Percentiles rank a stretch among this genome's conserved stretches.
Conservation (phyloP, 805 yeast genomes). For the Yamadazyma endophytica region DNA sequence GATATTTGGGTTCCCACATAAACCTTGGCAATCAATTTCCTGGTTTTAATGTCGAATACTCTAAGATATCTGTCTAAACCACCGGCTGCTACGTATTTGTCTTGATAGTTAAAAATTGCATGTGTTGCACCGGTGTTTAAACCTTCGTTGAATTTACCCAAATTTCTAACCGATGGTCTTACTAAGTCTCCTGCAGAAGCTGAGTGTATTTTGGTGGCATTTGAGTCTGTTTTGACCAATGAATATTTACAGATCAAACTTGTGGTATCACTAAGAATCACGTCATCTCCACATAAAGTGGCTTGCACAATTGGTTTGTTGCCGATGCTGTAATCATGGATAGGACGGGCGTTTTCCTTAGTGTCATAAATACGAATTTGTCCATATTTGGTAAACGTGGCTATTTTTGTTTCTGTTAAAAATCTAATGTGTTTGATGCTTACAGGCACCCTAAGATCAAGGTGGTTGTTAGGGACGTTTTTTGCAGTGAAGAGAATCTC, state of each 20-base stretch:
- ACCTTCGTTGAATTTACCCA: constrained; percentile 58
- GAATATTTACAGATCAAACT: constrained; percentile 56
- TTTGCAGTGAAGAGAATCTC: constrained; percentile 61
- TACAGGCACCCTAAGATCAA: constrained; percentile 79
- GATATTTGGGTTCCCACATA: constrained; percentile 71
- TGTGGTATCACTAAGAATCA: constrained; percentile 72
- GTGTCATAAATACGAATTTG: constrained; percentile 74
- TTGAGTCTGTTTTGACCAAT: constrained; percentile 28
- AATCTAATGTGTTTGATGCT: constrained; percentile 65
- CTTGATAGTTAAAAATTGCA: constrained; percentile 47
- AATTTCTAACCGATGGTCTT: constrained; percentile 44
- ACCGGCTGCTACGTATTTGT: constrained; percentile 61
- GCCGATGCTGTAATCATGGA: constrained; percentile 48
- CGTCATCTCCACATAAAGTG: constrained; percentile 34
- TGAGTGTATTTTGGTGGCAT: constrained; percentile 32
- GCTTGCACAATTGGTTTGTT: constrained; percentile 51
- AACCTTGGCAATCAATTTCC: constrained; percentile 65
- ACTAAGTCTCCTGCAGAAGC: constrained; percentile 45
- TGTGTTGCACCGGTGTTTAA: constrained; percentile 69
- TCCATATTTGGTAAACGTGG: constrained; percentile 72
- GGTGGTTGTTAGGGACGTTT: constrained; percentile 74
- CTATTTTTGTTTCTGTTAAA: constrained; percentile 37
- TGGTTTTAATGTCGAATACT: constrained; percentile 58
- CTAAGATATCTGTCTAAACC: constrained; percentile 86
- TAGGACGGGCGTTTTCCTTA: constrained; percentile 63